Conservation (phyloP, 1,284 basidiomycete genomes). For the Ustilago loliicola region DNA sequence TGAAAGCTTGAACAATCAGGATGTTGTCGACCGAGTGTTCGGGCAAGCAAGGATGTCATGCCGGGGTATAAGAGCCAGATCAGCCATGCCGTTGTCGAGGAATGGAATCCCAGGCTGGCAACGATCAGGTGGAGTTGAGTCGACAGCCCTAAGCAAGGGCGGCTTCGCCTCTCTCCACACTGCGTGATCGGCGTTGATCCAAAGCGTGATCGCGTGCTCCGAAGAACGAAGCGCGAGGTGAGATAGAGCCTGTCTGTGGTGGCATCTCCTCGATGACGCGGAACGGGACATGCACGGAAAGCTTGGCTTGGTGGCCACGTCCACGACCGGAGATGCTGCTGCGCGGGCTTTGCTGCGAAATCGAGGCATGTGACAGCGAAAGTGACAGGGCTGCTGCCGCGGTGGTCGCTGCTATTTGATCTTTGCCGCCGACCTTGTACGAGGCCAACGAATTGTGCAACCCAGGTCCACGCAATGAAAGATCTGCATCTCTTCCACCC, state of each 20-base stretch:
- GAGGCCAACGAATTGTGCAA: conserved; percentile 23
- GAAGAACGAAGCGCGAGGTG: conserved; percentile 28
- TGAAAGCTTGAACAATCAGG: background rate
- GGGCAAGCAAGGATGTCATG: background rate
- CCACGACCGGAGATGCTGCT: conserved; percentile 44
- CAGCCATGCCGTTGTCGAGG: too few species aligned
- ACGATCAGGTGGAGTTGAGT: too few species aligned
- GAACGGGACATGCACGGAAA: conserved; percentile 37
- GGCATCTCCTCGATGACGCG: conserved; percentile 26
- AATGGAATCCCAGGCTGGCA: too few species aligned
- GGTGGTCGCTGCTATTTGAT: conserved; percentile 11
- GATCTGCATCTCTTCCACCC: conserved; percentile 41
- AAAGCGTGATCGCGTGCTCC: conserved; percentile 16
- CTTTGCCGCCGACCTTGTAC: conserved; percentile 12
- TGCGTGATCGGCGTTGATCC: conserved; percentile 15
- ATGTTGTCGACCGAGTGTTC: conserved; percentile 18
- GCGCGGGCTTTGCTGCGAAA: conserved; percentile 40
- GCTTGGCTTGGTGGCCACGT: conserved; percentile 26
- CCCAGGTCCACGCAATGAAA: conserved; percentile 34
- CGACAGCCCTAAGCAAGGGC: background rate
- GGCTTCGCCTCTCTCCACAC: conserved; percentile 14
- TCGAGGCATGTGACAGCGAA: conserved; percentile 19
- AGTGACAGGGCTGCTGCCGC: conserved; percentile 11
- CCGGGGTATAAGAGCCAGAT: conserved; percentile 13
- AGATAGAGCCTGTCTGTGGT: conserved; percentile 21